These are phyloP conservation scores for Venturia oleaginea DNA, from an alignment of 2,329 filamentous ascomycete species.

Conservation along the genomic window DNA sequence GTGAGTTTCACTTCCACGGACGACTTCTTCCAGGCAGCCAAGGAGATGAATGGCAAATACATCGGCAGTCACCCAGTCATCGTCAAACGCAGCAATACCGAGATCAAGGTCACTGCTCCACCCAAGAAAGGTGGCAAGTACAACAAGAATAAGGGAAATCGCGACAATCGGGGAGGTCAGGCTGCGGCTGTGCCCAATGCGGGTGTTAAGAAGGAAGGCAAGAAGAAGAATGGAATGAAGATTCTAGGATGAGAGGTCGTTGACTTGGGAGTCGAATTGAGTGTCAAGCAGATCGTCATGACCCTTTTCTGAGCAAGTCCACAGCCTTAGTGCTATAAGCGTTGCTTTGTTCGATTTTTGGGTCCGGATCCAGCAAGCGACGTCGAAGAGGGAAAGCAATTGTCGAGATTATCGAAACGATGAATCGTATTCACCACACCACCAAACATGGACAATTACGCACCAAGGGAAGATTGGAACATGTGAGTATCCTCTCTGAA, in stretches of 20 bases:
- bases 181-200: conserved; percentile 26
- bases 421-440: neutral
- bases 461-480: neutral
- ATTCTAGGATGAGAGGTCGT: conserved; percentile 25
- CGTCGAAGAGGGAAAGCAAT: neutral
- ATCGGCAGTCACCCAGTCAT: conserved; percentile 93
- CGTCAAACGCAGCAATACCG: conserved; percentile 79
- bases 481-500: neutral
- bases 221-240: conserved; percentile 27
- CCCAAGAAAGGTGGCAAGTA: conserved; percentile 40
- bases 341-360: neutral
- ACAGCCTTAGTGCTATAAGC: neutral
- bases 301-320: neutral
- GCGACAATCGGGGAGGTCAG: conserved; percentile 19
- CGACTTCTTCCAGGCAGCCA: conserved; percentile 90
- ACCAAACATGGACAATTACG: neutral
- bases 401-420: neutral
- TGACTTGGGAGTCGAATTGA: neutral
- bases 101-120: conserved; percentile 69
- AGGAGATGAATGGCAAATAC: conserved; percentile 99
- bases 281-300: neutral
- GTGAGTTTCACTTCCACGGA: conserved; percentile 93
- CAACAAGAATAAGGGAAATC: conserved; percentile 20
- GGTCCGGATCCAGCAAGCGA: neutral
- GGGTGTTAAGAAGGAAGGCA: conserved; percentile 32